Base-by-base conservation (phyloP, 106 monocot genomes). In the Apostasia shenzhenica region DNA sequence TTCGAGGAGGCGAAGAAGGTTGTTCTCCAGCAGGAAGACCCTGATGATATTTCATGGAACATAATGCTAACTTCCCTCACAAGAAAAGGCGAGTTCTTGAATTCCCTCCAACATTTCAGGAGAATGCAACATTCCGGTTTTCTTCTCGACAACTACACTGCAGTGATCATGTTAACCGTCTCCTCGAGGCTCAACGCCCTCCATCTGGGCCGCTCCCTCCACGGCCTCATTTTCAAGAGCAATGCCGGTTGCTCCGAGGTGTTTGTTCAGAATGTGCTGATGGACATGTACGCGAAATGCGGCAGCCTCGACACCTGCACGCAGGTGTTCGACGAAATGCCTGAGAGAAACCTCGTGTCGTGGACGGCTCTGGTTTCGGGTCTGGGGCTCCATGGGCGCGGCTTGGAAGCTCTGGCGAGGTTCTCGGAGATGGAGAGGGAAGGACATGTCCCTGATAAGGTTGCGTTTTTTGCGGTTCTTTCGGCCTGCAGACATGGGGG, bases 241-340 rank as follows among this genome's bases (percentile, higher is more conserved):
- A 66, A 70, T 14, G 69, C 79, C 2, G 71, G 76, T 10, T 62
- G 59, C 67, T 78, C 62, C 2, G 92, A 92, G 2, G 77, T 81
- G 43, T 91, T 91, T 66, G 82, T 83, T 54, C 59, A 66, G 59
- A 94, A 94, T 72, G 65, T 88, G 41, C 62, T 94, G 70, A 66
- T 94, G 5, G 83, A 87, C 75, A 91, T 94, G 87, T 94, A 94
- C 62, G 83, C 79, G 3, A 90, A 94, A 75, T 90, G 94, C 42
- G 87, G 94, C 59, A 83, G 71, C 67, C 74, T 94, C 2, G 83
- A 87, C 47, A 59, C 60, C 48, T 81, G 80, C 54, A 43, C 72
- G 48, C 72, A 66, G 61, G 75, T 79, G 12, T 94, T 91, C 60
- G 70, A 81, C 14, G 87, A 85, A 70, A 94, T 91, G 90, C 48